A percentile compares a stretch with the other conserved stretches of the same genome.
phyloP scores from a whole-genome alignment of 108 stramenopile genomes.

The Fragilaria crotonensis region DNA sequence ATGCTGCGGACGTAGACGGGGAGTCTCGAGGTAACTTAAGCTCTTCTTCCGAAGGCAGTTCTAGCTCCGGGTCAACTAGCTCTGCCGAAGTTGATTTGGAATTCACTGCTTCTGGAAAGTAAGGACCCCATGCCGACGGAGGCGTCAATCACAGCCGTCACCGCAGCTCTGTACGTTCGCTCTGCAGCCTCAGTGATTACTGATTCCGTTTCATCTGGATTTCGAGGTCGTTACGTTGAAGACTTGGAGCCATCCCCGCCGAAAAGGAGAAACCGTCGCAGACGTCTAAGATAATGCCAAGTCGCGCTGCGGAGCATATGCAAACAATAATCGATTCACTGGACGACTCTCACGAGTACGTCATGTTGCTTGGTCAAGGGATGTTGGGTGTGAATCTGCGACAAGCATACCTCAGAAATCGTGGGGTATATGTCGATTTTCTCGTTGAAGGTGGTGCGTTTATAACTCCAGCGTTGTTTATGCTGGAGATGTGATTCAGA shows the following conservation, averaged over 20 bases:
- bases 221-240: neutral
- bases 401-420: constrained; percentile 64
- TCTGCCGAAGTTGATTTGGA: neutral
- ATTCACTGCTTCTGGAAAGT: neutral
- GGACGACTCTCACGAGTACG: constrained; percentile 45
- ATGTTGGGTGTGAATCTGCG: constrained; percentile 76
- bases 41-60: neutral
- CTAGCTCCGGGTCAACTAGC: neutral
- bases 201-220: neutral
- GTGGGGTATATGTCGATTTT: constrained; percentile 77
- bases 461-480: constrained; percentile 53
- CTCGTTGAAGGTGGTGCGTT: constrained; percentile 67
- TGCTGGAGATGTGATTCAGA: constrained; percentile 56
- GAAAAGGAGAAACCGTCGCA: constrained; percentile 29
- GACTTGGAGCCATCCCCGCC: neutral
- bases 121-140: constrained; percentile 2
- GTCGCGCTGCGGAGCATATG: constrained; percentile 38
- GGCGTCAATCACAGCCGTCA: constrained; percentile 20
- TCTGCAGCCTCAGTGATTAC: constrained; percentile 3
- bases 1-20: too few relatives aligned
- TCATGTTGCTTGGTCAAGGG: constrained; percentile 69
- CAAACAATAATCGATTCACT: constrained; percentile 38
- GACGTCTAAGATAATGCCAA: constrained; percentile 33
- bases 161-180: constrained; percentile 26
- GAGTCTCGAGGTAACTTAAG: neutral